Percentiles rank a stretch among this genome's conserved stretches.
These are phyloP conservation scores for Monosporozyma servazzii DNA, from an alignment of 805 yeast genomes.

Conservation along the genomic window DNA sequence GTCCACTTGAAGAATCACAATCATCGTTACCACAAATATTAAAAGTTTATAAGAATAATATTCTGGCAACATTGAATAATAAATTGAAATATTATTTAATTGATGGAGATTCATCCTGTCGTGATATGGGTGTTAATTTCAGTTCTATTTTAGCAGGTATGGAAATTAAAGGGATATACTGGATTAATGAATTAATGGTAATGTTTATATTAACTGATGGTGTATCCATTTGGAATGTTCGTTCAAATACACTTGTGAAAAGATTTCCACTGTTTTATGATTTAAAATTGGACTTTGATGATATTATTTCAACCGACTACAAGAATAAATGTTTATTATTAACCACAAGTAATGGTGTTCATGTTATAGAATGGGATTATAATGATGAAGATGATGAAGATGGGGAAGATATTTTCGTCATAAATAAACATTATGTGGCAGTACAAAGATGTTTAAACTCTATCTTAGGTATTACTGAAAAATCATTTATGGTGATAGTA, in stretches of 20 bases:
- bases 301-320: slow-evolving; percentile 18
- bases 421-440: slow-evolving; percentile 8
- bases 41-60: slow-evolving; percentile 8
- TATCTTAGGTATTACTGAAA: slow-evolving; percentile 28
- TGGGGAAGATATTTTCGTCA: neutral
- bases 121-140: slow-evolving; percentile 3
- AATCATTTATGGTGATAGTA: slow-evolving; percentile 22
- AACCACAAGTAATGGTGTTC: slow-evolving; percentile 8
- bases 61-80: slow-evolving; percentile 6
- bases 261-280: neutral
- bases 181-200: slow-evolving; percentile 17
- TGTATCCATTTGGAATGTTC: slow-evolving; percentile 14
- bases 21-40: slow-evolving; percentile 1
- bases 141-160: neutral
- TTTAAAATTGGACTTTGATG: slow-evolving; percentile 4
- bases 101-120: slow-evolving; percentile 7
- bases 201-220: slow-evolving; percentile 16
- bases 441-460: slow-evolving; percentile 6
- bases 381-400: slow-evolving; percentile 4
- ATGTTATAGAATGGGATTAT: slow-evolving; percentile 13
- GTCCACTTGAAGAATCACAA: neutral
- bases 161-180: slow-evolving; percentile 13
- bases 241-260: neutral
- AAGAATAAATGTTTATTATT: slow-evolving; percentile 24
- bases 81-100: slow-evolving; percentile 6